Percentiles rank a stretch among this genome's conserved stretches.
Evolutionary conservation across 768 basidiomycete species (phyloP).

Genomic region (Pulveroboletus sp.): DNA sequence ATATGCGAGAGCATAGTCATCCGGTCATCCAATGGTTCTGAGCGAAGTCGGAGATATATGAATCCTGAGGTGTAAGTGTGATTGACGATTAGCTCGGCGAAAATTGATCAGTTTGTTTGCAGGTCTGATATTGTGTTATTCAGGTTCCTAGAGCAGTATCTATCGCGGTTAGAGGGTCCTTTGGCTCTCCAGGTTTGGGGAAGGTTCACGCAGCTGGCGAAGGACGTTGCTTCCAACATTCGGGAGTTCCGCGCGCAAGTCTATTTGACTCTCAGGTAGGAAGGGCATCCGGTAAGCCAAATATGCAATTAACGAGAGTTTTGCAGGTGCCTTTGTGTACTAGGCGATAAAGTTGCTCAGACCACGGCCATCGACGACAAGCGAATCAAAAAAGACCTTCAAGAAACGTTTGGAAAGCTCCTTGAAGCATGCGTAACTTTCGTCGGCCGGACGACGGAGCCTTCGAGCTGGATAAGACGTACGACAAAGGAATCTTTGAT

Average conservation of each 20-base stretch:
- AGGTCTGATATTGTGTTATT: conserved; percentile 74
- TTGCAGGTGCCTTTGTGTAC: conserved; percentile 64
- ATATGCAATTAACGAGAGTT: conserved; percentile 8
- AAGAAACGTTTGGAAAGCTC: conserved; percentile 85
- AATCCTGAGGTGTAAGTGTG: conserved; percentile 63
- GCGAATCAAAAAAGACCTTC: conserved; percentile 81
- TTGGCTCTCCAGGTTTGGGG: conserved; percentile 91
- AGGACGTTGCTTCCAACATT: conserved; percentile 64
- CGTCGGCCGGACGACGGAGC: conserved; percentile 68
- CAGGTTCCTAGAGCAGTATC: conserved; percentile 84
- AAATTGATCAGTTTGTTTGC: conserved; percentile 5
- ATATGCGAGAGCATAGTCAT: conserved; percentile 75
- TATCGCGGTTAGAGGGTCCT: conserved; percentile 80
- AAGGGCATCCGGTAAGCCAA: not conserved
- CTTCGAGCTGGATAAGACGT: conserved; percentile 75
- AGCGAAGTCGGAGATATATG: conserved; percentile 55
- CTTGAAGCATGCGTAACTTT: conserved; percentile 74
- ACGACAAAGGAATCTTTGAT: conserved; percentile 55
- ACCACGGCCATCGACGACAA: conserved; percentile 91
- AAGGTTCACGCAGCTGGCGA: conserved; percentile 69
- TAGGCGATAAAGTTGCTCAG: conserved; percentile 81
- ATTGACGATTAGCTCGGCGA: not conserved
- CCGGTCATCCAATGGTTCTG: conserved; percentile 52
- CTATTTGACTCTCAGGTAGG: conserved; percentile 70
- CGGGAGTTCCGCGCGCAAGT: conserved; percentile 68